Percentiles rank a stretch among this genome's conserved stretches.
These are phyloP conservation scores for Teratosphaeria zuluensis DNA, from an alignment of 2,329 filamentous ascomycete genomes.

Conservation along the genomic window DNA sequence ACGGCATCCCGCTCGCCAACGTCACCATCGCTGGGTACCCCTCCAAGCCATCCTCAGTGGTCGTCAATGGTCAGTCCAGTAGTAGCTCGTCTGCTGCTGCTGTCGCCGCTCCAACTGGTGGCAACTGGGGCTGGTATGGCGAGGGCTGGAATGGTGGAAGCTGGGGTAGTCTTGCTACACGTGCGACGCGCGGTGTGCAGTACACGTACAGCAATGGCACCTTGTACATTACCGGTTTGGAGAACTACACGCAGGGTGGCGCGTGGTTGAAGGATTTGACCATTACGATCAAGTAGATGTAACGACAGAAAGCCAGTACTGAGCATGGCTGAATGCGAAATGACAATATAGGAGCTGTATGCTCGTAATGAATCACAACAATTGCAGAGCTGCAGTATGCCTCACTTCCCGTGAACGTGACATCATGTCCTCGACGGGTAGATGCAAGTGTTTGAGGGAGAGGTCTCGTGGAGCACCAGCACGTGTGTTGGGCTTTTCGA, in stretches of 20 bases:
- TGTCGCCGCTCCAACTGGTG: neutral
- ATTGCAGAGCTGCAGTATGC: neutral
- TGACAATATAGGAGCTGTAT: neutral
- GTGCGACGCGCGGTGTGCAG: neutral
- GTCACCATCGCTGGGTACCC: slow-evolving; percentile 19
- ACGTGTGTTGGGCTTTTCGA: too few species aligned
- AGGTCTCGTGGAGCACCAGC: too few species aligned
- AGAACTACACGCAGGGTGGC: slow-evolving; percentile 6
- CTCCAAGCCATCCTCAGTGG: slow-evolving; percentile 2
- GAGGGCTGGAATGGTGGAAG: neutral
- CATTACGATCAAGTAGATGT: slow-evolving; percentile 1
- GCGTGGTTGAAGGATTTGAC: slow-evolving; percentile 5
- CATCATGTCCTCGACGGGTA: neutral
- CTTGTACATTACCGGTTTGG: slow-evolving; percentile 9
- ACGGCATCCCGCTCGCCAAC: slow-evolving; percentile 17
- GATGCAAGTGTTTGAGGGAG: too few species aligned
- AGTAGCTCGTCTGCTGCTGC: neutral
- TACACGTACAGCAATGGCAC: slow-evolving; percentile 2
- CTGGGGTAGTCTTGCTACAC: neutral
- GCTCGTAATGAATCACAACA: neutral
- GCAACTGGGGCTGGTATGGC: slow-evolving; percentile 1
- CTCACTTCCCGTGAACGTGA: neutral
- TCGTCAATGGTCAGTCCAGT: slow-evolving; percentile 2
- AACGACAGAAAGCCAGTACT: neutral
- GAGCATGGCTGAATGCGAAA: neutral